Evolutionary conservation across 2,329 filamentous ascomycete genomes (phyloP).

Genomic region (Eurotiales sp.): DNA sequence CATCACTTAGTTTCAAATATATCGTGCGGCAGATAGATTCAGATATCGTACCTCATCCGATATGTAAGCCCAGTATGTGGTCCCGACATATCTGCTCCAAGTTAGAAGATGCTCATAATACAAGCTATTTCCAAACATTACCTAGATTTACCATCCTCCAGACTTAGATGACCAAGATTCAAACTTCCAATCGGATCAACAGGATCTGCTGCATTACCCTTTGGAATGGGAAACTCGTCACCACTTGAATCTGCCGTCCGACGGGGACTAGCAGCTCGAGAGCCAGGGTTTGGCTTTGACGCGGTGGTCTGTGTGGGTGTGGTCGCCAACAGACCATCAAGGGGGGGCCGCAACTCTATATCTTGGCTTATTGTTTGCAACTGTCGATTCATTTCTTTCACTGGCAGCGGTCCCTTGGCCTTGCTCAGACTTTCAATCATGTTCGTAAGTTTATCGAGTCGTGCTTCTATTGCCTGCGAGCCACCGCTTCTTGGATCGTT

Average conservation of each 20-base stretch:
- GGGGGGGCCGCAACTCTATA: not conserved
- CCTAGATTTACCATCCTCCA: constrained; percentile 41
- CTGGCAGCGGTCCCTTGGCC: constrained; percentile 23
- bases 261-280: constrained; percentile 31
- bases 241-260: constrained; percentile 31
- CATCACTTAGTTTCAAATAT: constrained; percentile 19
- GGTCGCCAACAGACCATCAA: constrained; percentile 4
- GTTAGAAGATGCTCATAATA: not conserved
- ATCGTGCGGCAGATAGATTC: too few species aligned
- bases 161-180: constrained; percentile 40
- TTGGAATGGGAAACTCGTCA: constrained; percentile 42
- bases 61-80: constrained; percentile 46
- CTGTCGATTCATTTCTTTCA: constrained; percentile 14
- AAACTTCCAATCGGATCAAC: constrained; percentile 41
- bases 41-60: constrained; percentile 36
- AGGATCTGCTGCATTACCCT: constrained; percentile 38
- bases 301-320: constrained; percentile 13
- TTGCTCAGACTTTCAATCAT: constrained; percentile 44
- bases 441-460: constrained; percentile 41
- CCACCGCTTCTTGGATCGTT: constrained; percentile 25
- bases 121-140: constrained; percentile 7
- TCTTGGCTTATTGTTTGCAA: constrained; percentile 10
- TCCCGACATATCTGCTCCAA: constrained; percentile 41
- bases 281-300: constrained; percentile 16
- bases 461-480: constrained; percentile 39